A percentile compares a stretch with the other conserved stretches of the same genome.
These are phyloP conservation scores for Circinella umbellata DNA, from an alignment of 371 early-diverging fungal genomes.

Conservation along the genomic window DNA sequence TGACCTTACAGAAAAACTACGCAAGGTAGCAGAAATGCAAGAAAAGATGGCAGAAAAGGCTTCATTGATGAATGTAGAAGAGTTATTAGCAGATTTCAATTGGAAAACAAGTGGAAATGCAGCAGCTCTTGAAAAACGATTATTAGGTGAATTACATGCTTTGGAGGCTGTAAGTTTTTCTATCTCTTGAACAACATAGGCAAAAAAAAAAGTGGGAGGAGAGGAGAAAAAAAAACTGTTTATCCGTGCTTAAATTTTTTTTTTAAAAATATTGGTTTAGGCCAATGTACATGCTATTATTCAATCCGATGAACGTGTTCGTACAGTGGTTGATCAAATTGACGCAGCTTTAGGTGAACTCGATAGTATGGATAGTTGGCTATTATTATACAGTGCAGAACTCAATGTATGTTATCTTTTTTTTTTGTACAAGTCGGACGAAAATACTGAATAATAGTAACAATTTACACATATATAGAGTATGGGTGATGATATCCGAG, in stretches of 20 bases:
- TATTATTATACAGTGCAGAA: constrained; percentile 83
- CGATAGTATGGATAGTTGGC: constrained; percentile 85
- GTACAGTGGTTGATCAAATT: constrained; percentile 77
- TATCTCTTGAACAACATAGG: not conserved
- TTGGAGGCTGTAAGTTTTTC: constrained; percentile 68
- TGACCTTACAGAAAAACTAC: constrained; percentile 28
- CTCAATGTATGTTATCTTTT: constrained; percentile 68
- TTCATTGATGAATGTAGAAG: constrained; percentile 65
- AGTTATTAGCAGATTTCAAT: constrained; percentile 70
- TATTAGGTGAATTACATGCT: constrained; percentile 71
- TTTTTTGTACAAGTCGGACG: not conserved
- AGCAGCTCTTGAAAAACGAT: constrained; percentile 67
- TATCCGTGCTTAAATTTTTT: not conserved
- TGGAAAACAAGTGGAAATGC: constrained; percentile 82
- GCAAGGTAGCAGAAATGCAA: constrained; percentile 44
- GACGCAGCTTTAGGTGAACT: constrained; percentile 82
- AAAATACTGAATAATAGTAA: no score
- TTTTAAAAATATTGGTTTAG: constrained; percentile 40
- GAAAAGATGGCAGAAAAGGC: constrained; percentile 55
- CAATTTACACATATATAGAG: constrained; percentile 45
- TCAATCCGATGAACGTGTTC: constrained; percentile 87
- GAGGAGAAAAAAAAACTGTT: not conserved
- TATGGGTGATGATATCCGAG: constrained; percentile 95
- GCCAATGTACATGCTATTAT: constrained; percentile 94
- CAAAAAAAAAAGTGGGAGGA: no score